These are phyloP conservation scores for Metschnikowia lunata DNA, from an alignment of 805 yeast species.

Conservation along the genomic window DNA sequence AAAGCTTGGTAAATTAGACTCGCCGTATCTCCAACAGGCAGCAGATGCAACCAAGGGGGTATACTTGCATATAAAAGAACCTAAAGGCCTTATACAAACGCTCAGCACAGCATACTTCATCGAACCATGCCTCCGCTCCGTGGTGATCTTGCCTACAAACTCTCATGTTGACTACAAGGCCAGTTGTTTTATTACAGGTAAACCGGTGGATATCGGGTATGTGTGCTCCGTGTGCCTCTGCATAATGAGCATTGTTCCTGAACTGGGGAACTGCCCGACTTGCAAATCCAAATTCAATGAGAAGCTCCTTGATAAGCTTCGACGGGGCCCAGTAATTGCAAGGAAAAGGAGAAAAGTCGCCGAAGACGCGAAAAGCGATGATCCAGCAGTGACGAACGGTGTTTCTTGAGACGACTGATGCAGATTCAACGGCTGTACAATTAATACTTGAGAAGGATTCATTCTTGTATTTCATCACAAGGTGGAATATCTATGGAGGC, in stretches of 20 bases:
- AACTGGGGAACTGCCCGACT: constrained; percentile 70
- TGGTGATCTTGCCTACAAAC: constrained; percentile 75
- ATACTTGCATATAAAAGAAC: constrained; percentile 63
- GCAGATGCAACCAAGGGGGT: constrained; percentile 93
- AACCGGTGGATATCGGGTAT: constrained; percentile 86
- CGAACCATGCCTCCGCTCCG: constrained; percentile 78
- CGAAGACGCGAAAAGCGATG: background rate
- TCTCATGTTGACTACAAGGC: constrained; percentile 90
- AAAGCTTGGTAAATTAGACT: constrained; percentile 56
- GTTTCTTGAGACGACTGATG: background rate
- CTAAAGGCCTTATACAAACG: constrained; percentile 78
- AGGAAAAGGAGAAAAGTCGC: constrained; percentile 24
- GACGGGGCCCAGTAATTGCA: constrained; percentile 54
- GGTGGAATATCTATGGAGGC: too few relatives aligned
- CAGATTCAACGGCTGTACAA: too few relatives aligned
- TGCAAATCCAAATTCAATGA: constrained; percentile 78
- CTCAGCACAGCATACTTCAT: constrained; percentile 76
- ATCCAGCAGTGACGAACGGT: background rate
- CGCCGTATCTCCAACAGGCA: constrained; percentile 91
- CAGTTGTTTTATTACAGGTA: constrained; percentile 87
- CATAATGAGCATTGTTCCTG: constrained; percentile 66
- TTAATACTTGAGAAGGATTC: too few relatives aligned
- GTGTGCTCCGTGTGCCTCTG: constrained; percentile 95
- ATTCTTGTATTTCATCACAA: too few relatives aligned
- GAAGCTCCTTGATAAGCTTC: constrained; percentile 52